Evolutionary conservation across 2,329 filamentous ascomycete genomes (phyloP).

Genomic region (Macrophomina tecta): DNA sequence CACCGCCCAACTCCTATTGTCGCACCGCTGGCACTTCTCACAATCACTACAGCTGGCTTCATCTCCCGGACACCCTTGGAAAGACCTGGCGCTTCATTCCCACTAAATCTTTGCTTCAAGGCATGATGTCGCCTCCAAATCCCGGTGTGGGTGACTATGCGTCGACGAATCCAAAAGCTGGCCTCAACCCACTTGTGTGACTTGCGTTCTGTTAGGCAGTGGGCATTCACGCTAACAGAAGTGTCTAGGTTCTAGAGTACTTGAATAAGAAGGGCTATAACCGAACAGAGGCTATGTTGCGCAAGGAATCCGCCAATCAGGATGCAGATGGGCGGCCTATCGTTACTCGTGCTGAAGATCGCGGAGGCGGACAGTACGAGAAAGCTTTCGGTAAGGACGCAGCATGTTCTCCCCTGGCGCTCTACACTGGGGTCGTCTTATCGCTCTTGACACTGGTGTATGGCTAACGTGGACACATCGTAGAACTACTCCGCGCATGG

Average conservation of each 20-base stretch:
- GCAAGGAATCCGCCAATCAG: slow-evolving; percentile 85
- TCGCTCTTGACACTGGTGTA: background rate
- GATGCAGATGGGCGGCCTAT: slow-evolving; percentile 82
- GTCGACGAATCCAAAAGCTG: no score
- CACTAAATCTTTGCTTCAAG: no score
- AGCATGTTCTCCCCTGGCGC: no score
- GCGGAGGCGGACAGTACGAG: slow-evolving; percentile 76
- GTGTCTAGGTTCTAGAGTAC: slow-evolving; percentile 81
- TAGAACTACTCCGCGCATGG: slow-evolving; percentile 75
- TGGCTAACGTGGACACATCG: slow-evolving; percentile 19
- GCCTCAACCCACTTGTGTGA: background rate
- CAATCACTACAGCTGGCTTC: no score
- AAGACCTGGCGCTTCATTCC: no score
- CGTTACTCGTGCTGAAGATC: slow-evolving; percentile 67
- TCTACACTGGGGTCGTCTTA: background rate
- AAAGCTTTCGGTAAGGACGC: slow-evolving; percentile 65
- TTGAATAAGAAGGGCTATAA: slow-evolving; percentile 94
- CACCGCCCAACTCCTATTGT: no score
- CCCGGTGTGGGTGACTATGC: no score
- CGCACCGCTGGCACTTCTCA: no score
- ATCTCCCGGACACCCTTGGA: no score
- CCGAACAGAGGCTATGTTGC: slow-evolving; percentile 87
- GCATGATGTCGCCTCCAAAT: no score
- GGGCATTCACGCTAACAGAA: background rate
- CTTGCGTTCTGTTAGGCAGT: no score